Percentiles rank a stretch among this genome's conserved stretches.
These are phyloP conservation scores for Ceriops tagal DNA, from an alignment of 345 rosid genomes.

Conservation along the genomic window DNA sequence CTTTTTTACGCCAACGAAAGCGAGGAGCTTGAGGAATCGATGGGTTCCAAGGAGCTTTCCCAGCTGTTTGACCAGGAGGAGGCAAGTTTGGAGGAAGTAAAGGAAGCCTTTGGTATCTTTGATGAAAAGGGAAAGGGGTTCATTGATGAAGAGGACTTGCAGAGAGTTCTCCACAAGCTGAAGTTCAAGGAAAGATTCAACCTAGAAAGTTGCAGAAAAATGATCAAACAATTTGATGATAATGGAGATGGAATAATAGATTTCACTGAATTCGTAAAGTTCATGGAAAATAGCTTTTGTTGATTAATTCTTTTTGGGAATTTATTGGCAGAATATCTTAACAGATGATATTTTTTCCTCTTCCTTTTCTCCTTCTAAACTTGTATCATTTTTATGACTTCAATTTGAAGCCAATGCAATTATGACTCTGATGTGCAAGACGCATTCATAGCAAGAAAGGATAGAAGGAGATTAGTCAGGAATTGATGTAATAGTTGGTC, in stretches of 20 bases:
- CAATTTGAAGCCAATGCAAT: too few relatives aligned
- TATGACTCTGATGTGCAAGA: too few relatives aligned
- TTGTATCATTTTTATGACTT: neutral
- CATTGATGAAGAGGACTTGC: conserved; percentile 64
- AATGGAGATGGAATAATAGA: conserved; percentile 62
- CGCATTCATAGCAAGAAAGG: too few relatives aligned
- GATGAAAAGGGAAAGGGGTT: conserved; percentile 77
- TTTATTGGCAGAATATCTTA: neutral
- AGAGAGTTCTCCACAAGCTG: conserved; percentile 50
- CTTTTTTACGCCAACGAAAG: conserved; percentile 37
- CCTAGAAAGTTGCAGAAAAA: conserved; percentile 49
- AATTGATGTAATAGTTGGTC: too few relatives aligned
- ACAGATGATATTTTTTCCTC: too few relatives aligned
- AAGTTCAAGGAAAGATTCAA: conserved; percentile 48
- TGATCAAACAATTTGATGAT: conserved; percentile 54
- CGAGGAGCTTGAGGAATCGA: conserved; percentile 32
- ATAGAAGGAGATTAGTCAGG: too few relatives aligned
- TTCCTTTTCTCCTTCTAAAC: neutral
- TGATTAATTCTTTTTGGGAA: conserved; percentile 18
- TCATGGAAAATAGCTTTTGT: conserved; percentile 59
- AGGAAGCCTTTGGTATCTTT: conserved; percentile 71
- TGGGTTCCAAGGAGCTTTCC: conserved; percentile 39
- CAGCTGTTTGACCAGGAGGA: conserved; percentile 66
- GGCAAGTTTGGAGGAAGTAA: conserved; percentile 71
- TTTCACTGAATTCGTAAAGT: conserved; percentile 61